A percentile compares a stretch with the other conserved stretches of the same genome.
phyloP scores from a whole-genome alignment of 139 green algal species.

The Ettlia oleoabundans region DNA sequence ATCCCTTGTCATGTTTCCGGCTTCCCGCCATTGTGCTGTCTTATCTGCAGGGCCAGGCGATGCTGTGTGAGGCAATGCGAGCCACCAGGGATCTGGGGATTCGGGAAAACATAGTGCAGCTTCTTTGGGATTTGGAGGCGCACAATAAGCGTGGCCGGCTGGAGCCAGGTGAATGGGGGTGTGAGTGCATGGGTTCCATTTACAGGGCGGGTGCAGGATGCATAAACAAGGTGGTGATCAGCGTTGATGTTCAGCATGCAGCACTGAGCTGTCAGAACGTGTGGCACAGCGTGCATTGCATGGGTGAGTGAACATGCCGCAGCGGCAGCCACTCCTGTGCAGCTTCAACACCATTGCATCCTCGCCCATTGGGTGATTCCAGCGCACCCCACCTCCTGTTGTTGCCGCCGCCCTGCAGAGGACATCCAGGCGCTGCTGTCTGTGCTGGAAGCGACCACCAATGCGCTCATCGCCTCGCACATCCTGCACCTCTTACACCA shows the following conservation, averaged over 20 bases:
- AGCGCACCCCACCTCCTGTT: too few relatives aligned
- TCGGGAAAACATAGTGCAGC: constrained; percentile 34
- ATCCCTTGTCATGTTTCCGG: too few relatives aligned
- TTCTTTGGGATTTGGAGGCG: constrained; percentile 54
- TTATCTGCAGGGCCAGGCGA: constrained; percentile 32
- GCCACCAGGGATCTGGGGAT: constrained; percentile 30
- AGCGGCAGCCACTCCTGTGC: too few relatives aligned
- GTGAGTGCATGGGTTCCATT: neutral
- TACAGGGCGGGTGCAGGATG: too few relatives aligned
- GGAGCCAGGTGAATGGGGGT: neutral
- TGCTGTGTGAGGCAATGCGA: constrained; percentile 33
- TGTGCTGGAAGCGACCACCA: constrained; percentile 32
- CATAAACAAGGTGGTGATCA: too few relatives aligned
- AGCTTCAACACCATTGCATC: too few relatives aligned
- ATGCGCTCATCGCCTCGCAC: constrained; percentile 27
- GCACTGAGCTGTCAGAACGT: too few relatives aligned
- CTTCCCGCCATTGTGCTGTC: neutral
- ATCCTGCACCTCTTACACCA: constrained; percentile 39
- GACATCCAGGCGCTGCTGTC: constrained; percentile 25
- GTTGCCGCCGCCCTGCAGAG: neutral
- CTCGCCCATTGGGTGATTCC: too few relatives aligned
- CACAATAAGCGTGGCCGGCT: constrained; percentile 3
- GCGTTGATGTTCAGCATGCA: too few relatives aligned
- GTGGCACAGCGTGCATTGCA: too few relatives aligned
- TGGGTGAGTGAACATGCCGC: too few relatives aligned